phyloP scores from a whole-genome alignment of 352 stramenopile species.

The Globisporangium mamillatum region DNA sequence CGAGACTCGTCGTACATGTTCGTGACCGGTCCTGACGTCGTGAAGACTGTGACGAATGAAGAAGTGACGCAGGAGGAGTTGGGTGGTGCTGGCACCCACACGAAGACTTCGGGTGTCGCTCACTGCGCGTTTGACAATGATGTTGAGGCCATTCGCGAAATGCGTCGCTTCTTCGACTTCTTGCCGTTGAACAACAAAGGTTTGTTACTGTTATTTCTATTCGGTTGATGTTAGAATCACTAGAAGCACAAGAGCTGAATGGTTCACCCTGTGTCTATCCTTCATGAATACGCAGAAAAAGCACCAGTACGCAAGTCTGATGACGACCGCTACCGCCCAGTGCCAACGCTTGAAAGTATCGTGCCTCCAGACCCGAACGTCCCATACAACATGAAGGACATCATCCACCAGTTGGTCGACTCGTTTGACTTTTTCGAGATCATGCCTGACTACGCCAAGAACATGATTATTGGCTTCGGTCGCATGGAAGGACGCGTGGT shows the following conservation, averaged over 20 bases:
- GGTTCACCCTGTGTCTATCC: neutral
- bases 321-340: slow-evolving; percentile 84
- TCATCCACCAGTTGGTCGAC: slow-evolving; percentile 95
- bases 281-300: slow-evolving; percentile 44
- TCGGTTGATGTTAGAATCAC: neutral
- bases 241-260: neutral
- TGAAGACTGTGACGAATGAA: slow-evolving; percentile 98
- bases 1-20: slow-evolving; percentile 98
- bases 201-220: slow-evolving; percentile 8
- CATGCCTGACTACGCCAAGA: slow-evolving; percentile 96
- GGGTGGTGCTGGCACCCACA: slow-evolving; percentile 94
- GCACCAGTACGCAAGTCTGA: slow-evolving; percentile 70
- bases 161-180: slow-evolving; percentile 95
- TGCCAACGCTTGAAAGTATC: slow-evolving; percentile 90
- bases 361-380: slow-evolving; percentile 97
- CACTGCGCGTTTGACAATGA: slow-evolving; percentile 97
- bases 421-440: slow-evolving; percentile 97
- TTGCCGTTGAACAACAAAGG: slow-evolving; percentile 92
- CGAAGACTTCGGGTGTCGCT: slow-evolving; percentile 93
- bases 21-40: slow-evolving; percentile 97
- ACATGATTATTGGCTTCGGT: slow-evolving; percentile 97
- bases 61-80: slow-evolving; percentile 94
- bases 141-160: slow-evolving; percentile 90
- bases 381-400: slow-evolving; percentile 98
- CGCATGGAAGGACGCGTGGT: slow-evolving; percentile 96